Conservation (phyloP, 129 eudicot genomes). For the Saussurea involucrata region DNA sequence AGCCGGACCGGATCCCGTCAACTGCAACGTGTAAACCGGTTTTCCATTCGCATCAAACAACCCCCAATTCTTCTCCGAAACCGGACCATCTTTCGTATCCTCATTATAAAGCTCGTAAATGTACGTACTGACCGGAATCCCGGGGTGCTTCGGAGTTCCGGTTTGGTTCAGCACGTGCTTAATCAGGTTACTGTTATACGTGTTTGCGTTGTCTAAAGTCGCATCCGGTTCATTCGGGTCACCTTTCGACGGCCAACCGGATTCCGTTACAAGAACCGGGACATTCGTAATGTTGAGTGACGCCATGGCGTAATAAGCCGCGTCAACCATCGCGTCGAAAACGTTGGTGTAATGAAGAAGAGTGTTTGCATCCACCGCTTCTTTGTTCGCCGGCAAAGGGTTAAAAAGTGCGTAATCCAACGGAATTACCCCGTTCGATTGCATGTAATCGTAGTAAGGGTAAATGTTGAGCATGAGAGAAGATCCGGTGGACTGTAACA, state of each 20-base stretch:
- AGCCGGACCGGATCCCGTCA: conserved; percentile 55
- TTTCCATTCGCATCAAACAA: conserved; percentile 60
- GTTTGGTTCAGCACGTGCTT: conserved; percentile 65
- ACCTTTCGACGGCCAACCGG: conserved; percentile 96
- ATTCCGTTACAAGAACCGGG: conserved; percentile 77
- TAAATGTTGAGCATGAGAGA: conserved; percentile 67
- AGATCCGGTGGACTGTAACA: conserved; percentile 72
- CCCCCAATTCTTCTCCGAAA: conserved; percentile 91
- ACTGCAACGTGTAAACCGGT: conserved; percentile 60
- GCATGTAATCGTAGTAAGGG: conserved; percentile 82
- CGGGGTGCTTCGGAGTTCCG: conserved; percentile 92
- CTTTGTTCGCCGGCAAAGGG: conserved; percentile 84
- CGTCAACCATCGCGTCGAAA: conserved; percentile 90
- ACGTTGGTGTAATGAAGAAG: conserved; percentile 76
- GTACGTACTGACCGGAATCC: conserved; percentile 70
- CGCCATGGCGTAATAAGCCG: conserved; percentile 89
- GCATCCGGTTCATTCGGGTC: conserved; percentile 86
- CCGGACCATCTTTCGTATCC: conserved; percentile 57
- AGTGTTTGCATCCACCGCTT: conserved; percentile 85
- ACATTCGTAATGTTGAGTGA: conserved; percentile 64
- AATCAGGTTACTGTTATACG: conserved; percentile 84
- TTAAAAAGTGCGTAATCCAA: conserved; percentile 82
- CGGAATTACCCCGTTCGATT: conserved; percentile 78
- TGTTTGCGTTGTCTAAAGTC: conserved; percentile 73
- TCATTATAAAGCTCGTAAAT: conserved; percentile 91